These are phyloP conservation scores for Solanum sitiens DNA, from an alignment of 257 asterid genomes.

Conservation along the genomic window DNA sequence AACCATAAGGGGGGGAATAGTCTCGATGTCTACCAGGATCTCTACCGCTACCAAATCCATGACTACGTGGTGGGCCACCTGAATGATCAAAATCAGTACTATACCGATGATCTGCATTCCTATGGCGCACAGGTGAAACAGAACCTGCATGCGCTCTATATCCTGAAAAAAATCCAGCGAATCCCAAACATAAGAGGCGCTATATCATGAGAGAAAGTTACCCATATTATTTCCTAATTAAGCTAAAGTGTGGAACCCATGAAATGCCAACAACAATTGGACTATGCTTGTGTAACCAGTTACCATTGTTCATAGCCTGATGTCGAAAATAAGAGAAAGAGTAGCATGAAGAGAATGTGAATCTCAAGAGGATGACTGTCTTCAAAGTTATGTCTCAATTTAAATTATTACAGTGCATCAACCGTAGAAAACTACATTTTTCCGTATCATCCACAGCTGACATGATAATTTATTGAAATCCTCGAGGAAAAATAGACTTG, in stretches of 20 bases:
- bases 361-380: constrained; percentile 18
- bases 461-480: constrained; percentile 9
- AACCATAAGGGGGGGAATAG: constrained; percentile 56
- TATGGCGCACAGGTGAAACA: constrained; percentile 63
- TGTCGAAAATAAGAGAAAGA: constrained; percentile 24
- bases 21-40: constrained; percentile 55
- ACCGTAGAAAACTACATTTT: constrained; percentile 14
- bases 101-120: constrained; percentile 48
- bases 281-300: constrained; percentile 26
- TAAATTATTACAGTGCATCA: neutral
- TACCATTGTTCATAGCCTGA: constrained; percentile 35
- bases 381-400: constrained; percentile 16
- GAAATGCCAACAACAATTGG: constrained; percentile 34
- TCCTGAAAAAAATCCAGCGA: constrained; percentile 87
- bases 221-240: constrained; percentile 35
- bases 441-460: constrained; percentile 18
- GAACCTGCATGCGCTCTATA: constrained; percentile 78
- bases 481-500: constrained; percentile 7
- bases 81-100: constrained; percentile 67
- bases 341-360: constrained; percentile 4
- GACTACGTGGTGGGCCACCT: constrained; percentile 40
- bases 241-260: constrained; percentile 38
- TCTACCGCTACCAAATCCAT: constrained; percentile 56
- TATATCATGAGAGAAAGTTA: constrained; percentile 32
- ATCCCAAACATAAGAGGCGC: constrained; percentile 44